Evolutionary conservation across 106 monocot genomes (phyloP).

Genomic region (Allium sativum): DNA sequence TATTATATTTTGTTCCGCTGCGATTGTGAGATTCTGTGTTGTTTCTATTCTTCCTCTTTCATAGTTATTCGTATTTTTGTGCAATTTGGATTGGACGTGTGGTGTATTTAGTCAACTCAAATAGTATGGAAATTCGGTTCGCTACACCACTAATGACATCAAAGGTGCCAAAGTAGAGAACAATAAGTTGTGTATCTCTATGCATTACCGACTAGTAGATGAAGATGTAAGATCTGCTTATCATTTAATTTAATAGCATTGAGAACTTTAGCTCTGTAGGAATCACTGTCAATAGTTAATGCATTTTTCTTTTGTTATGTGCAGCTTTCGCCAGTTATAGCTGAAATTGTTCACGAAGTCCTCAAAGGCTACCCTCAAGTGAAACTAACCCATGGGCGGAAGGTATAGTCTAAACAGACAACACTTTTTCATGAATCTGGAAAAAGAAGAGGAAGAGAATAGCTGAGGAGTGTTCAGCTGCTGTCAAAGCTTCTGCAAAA

Average conservation of each 20-base stretch:
- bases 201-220: constrained; percentile 82
- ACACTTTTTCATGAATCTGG: too few species aligned
- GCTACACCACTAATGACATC: constrained; percentile 49
- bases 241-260: background rate
- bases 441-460: too few species aligned
- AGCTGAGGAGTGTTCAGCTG: too few species aligned
- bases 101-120: too few species aligned
- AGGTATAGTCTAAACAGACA: constrained; percentile 20
- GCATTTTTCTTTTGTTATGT: background rate
- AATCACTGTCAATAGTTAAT: background rate
- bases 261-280: too few species aligned
- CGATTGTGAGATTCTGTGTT: too few species aligned
- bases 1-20: too few species aligned
- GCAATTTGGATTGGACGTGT: too few species aligned
- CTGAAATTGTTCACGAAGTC: constrained; percentile 42
- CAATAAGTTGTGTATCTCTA: constrained; percentile 77
- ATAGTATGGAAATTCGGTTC: too few species aligned
- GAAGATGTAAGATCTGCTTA: constrained; percentile 28
- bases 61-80: too few species aligned
- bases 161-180: constrained; percentile 61
- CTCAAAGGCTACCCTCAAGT: constrained; percentile 58
- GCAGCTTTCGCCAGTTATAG: constrained; percentile 49
- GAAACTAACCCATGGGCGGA: constrained; percentile 70
- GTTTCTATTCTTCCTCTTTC: too few species aligned
- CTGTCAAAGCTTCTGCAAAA: too few species aligned